A percentile compares a stretch with the other conserved stretches of the same genome.
Conservation (phyloP, 2,329 filamentous ascomycete species). For the Alternaria longipes region DNA sequence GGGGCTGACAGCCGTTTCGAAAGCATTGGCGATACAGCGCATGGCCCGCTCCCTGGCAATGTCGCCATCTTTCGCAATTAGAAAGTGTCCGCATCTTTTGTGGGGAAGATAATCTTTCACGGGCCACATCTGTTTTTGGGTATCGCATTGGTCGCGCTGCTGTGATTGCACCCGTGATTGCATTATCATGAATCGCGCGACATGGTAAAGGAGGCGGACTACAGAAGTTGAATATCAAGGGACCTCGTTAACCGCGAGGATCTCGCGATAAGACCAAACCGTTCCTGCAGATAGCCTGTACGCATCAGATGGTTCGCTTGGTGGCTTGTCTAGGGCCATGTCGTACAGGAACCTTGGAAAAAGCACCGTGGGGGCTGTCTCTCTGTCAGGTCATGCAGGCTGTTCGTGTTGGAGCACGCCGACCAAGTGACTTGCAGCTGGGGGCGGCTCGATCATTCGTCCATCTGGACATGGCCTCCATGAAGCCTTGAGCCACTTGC, state of each 20-base stretch:
- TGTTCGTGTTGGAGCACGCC: constrained; percentile 20
- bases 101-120: constrained; percentile 30
- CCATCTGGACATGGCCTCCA: constrained; percentile 8
- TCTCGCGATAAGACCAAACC: constrained; percentile 26
- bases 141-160: constrained; percentile 11
- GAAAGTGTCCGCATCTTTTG: constrained; percentile 34
- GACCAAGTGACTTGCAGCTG: constrained; percentile 42
- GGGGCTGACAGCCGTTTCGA: constrained; percentile 15
- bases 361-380: constrained; percentile 43
- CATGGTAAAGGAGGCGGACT: constrained; percentile 9
- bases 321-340: constrained; percentile 17
- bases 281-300: constrained; percentile 37
- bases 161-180: constrained; percentile 12
- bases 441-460: constrained; percentile 17
- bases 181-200: constrained; percentile 20
- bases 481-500: constrained; percentile 21
- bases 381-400: constrained; percentile 19
- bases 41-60: constrained; percentile 29
- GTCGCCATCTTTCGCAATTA: constrained; percentile 33
- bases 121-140: constrained; percentile 27
- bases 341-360: constrained; percentile 27
- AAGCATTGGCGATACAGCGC: constrained; percentile 14
- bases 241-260: constrained; percentile 19
- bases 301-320: constrained; percentile 27
- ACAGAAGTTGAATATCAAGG: constrained; percentile 14